These are phyloP conservation scores for Lathyrus aphaca DNA, from an alignment of 306 rosid species.

Conservation along the genomic window DNA sequence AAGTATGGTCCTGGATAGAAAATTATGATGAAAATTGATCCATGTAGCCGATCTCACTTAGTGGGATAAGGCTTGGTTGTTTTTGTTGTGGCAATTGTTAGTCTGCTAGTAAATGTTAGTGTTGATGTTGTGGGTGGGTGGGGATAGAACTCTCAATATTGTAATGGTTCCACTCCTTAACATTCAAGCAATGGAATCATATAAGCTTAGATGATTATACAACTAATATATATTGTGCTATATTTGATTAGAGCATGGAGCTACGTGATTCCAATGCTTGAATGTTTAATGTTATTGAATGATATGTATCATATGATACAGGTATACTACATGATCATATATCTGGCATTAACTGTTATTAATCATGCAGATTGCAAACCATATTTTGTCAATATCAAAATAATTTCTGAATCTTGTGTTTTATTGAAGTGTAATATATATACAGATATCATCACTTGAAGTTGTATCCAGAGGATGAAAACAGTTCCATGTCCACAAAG, in stretches of 20 bases:
- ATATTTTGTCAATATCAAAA: constrained; percentile 24
- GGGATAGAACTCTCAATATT: no score
- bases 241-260: constrained; percentile 11
- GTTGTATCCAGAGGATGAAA: constrained; percentile 80
- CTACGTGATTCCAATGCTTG: constrained; percentile 24
- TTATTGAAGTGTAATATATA: constrained; percentile 51
- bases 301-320: not conserved
- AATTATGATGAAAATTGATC: no score
- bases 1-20: no score
- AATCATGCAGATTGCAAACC: constrained; percentile 27
- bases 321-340: not conserved
- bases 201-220: constrained; percentile 19
- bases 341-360: constrained; percentile 14
- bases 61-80: no score
- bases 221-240: not conserved
- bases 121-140: not conserved
- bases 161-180: not conserved
- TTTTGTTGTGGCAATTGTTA: no score
- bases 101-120: not conserved
- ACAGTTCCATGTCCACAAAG: constrained; percentile 74
- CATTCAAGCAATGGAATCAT: not conserved
- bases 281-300: constrained; percentile 9
- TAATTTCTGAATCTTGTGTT: constrained; percentile 47
- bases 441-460: constrained; percentile 84
- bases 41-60: no score